Evolutionary conservation across 2,329 filamentous ascomycete species (phyloP).

Genomic region (Colletotrichum orbiculare): DNA sequence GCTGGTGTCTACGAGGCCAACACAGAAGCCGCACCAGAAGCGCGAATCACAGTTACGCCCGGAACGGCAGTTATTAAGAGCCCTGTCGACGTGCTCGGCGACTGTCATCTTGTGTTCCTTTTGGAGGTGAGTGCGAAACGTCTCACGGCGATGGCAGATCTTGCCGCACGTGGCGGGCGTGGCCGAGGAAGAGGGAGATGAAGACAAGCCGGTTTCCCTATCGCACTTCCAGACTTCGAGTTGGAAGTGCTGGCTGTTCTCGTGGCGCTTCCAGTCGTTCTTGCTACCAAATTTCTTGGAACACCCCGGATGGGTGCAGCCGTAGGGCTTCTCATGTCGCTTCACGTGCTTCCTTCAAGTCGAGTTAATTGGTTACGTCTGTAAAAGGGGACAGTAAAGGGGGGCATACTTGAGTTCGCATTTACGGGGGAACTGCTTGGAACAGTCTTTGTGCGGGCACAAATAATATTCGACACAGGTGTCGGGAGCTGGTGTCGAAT

Average conservation of each 20-base stretch:
- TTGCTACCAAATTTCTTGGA: constrained; percentile 86
- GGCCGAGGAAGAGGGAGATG: background rate
- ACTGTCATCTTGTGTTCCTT: constrained; percentile 57
- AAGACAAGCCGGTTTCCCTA: constrained; percentile 40
- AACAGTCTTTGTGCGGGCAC: constrained; percentile 46
- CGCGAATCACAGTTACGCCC: constrained; percentile 71
- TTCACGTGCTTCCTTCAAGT: constrained; percentile 80
- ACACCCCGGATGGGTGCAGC: constrained; percentile 80
- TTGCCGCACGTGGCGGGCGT: constrained; percentile 61
- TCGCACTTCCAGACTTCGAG: constrained; percentile 79
- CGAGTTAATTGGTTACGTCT: constrained; percentile 38
- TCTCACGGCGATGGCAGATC: constrained; percentile 67
- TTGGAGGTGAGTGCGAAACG: constrained; percentile 71
- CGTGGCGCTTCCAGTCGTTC: constrained; percentile 94
- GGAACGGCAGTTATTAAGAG: constrained; percentile 66
- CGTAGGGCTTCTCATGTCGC: constrained; percentile 83
- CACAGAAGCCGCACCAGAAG: constrained; percentile 93
- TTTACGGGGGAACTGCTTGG: constrained; percentile 58
- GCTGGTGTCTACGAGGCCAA: constrained; percentile 62
- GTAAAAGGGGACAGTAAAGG: constrained; percentile 1
- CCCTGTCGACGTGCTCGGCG: constrained; percentile 49
- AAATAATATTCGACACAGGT: constrained; percentile 10
- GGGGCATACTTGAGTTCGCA: constrained; percentile 68
- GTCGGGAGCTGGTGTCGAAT: constrained; percentile 21
- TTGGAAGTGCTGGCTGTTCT: constrained; percentile 81